phyloP scores from a whole-genome alignment of 2,329 filamentous ascomycete genomes.

The Diplodia seriata region DNA sequence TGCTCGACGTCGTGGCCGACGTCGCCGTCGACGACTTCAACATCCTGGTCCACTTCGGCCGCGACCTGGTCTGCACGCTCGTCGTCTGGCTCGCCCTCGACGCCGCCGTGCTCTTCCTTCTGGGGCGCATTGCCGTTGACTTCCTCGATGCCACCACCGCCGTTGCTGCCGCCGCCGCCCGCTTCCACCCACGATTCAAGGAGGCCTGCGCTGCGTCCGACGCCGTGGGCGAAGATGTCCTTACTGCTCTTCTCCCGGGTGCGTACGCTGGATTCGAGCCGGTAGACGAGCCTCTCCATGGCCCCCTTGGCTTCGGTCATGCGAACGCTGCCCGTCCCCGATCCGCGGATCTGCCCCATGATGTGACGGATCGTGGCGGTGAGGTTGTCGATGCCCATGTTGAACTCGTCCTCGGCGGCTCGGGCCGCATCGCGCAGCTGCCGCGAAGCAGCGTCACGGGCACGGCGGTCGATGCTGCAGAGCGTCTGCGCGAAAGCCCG shows the following conservation, averaged over 20 bases:
- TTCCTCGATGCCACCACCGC: slow-evolving; percentile 22
- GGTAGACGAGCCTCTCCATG: slow-evolving; percentile 75
- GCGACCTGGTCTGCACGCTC: slow-evolving; percentile 19
- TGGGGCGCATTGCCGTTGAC: slow-evolving; percentile 23
- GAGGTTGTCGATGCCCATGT: slow-evolving; percentile 73
- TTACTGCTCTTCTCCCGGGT: slow-evolving; percentile 26
- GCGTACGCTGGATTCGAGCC: slow-evolving; percentile 61
- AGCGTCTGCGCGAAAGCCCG: slow-evolving; percentile 37
- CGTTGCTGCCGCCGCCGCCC: slow-evolving; percentile 3
- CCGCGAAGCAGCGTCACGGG: slow-evolving; percentile 25
- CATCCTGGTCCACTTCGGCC: slow-evolving; percentile 11
- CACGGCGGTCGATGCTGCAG: slow-evolving; percentile 37
- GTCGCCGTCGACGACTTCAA: slow-evolving; percentile 16
- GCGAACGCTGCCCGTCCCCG: slow-evolving; percentile 64
- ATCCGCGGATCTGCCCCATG: slow-evolving; percentile 57
- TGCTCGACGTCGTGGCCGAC: slow-evolving; percentile 1
- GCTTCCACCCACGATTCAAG: slow-evolving; percentile 19
- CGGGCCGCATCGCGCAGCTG: slow-evolving; percentile 25
- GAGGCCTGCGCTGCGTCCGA: slow-evolving; percentile 7
- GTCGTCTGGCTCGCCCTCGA: slow-evolving; percentile 15
- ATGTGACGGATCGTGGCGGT: slow-evolving; percentile 48
- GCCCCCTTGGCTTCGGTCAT: slow-evolving; percentile 78
- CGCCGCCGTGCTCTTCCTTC: slow-evolving; percentile 13
- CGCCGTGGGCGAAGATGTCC: slow-evolving; percentile 15
- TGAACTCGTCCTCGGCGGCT: slow-evolving; percentile 63